A percentile compares a stretch with the other conserved stretches of the same genome.
These are phyloP conservation scores for Pseudocercospora vitis DNA, from an alignment of 2,329 filamentous ascomycete species.

Conservation along the genomic window DNA sequence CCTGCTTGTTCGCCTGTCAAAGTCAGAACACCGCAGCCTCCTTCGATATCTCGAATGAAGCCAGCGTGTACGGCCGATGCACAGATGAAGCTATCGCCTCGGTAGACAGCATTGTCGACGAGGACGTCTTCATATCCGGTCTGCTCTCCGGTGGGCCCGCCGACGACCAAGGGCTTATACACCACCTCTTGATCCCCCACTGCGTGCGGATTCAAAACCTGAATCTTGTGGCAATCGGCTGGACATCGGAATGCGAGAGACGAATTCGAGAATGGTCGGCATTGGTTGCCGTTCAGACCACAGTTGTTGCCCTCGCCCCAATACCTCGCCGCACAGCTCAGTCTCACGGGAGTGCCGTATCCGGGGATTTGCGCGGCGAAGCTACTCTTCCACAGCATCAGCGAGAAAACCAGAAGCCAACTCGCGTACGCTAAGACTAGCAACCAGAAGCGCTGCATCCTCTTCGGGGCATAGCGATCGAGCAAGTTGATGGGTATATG, in stretches of 20 bases:
- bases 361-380: conserved; percentile 62
- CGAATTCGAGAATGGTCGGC: conserved; percentile 70
- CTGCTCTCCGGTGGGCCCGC: conserved; percentile 47
- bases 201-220: conserved; percentile 69
- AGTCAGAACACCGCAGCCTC: conserved; percentile 79
- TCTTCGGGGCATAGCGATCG: conserved; percentile 61
- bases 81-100: conserved; percentile 87
- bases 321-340: conserved; percentile 68
- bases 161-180: conserved; percentile 57
- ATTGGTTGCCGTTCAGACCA: conserved; percentile 71
- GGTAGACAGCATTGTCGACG: conserved; percentile 63
- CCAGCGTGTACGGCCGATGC: conserved; percentile 81
- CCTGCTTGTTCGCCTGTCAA: conserved; percentile 67
- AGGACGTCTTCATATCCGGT: conserved; percentile 40
- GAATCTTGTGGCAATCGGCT: conserved; percentile 66
- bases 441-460: conserved; percentile 59
- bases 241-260: conserved; percentile 74
- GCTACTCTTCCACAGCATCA: conserved; percentile 66
- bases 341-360: conserved; percentile 64
- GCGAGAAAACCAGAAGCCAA: conserved; percentile 69
- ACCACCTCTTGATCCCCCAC: conserved; percentile 67
- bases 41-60: conserved; percentile 66
- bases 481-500: conserved; percentile 64
- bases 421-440: conserved; percentile 61
- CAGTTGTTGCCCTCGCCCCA: conserved; percentile 71